These are phyloP conservation scores for Trametes sp. DNA, from an alignment of 1,284 basidiomycete species.

Conservation along the genomic window DNA sequence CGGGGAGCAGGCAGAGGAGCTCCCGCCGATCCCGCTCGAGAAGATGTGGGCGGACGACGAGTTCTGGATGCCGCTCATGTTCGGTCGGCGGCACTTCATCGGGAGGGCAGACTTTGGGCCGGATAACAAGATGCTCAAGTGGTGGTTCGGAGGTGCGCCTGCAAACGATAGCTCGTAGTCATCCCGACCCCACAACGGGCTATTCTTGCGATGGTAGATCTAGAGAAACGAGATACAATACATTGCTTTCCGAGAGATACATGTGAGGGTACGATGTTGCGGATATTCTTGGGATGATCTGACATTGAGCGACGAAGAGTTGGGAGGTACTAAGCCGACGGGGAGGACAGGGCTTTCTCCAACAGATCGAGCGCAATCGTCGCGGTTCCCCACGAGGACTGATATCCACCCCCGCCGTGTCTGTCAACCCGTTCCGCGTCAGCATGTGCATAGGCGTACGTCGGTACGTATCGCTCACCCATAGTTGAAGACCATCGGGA, in stretches of 20 bases:
- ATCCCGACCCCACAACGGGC: neutral
- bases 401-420: constrained; percentile 55
- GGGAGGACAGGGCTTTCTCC: constrained; percentile 47
- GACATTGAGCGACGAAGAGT: too few species aligned
- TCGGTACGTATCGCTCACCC: constrained; percentile 43
- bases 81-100: constrained; percentile 55
- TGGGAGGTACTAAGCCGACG: too few species aligned
- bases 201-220: too few species aligned
- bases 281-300: too few species aligned
- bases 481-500: constrained; percentile 56
- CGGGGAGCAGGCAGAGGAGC: constrained; percentile 14
- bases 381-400: constrained; percentile 56
- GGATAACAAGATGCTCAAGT: constrained; percentile 49
- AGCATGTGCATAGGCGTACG: neutral
- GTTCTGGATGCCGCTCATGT: constrained; percentile 67
- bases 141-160: constrained; percentile 58
- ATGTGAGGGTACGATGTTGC: neutral
- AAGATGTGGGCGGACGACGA: constrained; percentile 72
- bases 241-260: neutral
- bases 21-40: constrained; percentile 56
- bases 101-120: constrained; percentile 63
- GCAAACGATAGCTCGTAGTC: neutral
- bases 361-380: constrained; percentile 59
- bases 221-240: neutral
- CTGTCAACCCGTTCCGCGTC: constrained; percentile 33